These are phyloP conservation scores for Rheum nobile DNA, from an alignment of 148 eudicot species.

Conservation along the genomic window DNA sequence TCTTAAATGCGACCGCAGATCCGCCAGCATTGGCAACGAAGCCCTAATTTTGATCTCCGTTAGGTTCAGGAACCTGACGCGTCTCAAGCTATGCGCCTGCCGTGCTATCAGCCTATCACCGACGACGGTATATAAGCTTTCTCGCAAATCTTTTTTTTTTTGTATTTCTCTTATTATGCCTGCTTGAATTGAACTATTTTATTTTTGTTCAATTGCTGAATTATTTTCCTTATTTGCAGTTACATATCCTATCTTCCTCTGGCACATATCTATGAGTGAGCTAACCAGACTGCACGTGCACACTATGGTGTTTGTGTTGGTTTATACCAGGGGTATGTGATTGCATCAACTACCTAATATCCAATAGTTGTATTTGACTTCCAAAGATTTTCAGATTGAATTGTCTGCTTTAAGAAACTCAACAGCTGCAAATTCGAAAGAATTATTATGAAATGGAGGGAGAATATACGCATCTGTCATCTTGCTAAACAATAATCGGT, in stretches of 20 bases:
- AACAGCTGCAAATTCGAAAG: neutral
- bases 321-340: conserved; percentile 90
- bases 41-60: too few relatives aligned
- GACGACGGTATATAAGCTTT: too few relatives aligned
- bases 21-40: too few relatives aligned
- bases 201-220: neutral
- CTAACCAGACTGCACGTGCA: conserved; percentile 49
- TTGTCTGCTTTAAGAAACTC: conserved; percentile 1
- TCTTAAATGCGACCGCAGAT: too few relatives aligned
- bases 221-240: conserved; percentile 26
- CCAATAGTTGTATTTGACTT: neutral
- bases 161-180: too few relatives aligned
- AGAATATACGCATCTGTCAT: neutral
- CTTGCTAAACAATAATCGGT: neutral
- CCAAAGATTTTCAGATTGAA: neutral
- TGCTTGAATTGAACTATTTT: too few relatives aligned
- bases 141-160: too few relatives aligned
- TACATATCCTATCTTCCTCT: conserved; percentile 93
- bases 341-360: neutral
- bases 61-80: too few relatives aligned
- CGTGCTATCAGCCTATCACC: too few relatives aligned
- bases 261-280: conserved; percentile 96
- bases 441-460: neutral
- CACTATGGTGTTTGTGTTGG: conserved; percentile 79
- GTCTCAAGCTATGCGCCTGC: too few relatives aligned